Evolutionary conservation across 208 protist genomes (phyloP).

Genomic region (Crithidia expoeki): DNA sequence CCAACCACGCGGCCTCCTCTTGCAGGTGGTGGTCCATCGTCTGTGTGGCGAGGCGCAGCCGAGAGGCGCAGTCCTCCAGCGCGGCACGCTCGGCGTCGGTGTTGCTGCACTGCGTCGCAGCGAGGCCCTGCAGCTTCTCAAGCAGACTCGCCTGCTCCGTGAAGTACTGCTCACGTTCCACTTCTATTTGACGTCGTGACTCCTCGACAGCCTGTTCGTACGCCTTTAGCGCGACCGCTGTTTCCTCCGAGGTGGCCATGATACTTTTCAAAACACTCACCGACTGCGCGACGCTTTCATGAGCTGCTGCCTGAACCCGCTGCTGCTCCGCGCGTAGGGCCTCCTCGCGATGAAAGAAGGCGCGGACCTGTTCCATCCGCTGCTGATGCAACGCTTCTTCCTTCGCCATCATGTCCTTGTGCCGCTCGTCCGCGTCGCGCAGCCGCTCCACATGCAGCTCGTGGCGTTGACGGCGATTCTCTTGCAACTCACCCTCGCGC

Average conservation of each 20-base stretch:
- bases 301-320: slow-evolving; percentile 39
- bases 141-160: slow-evolving; percentile 44
- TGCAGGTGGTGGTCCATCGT: slow-evolving; percentile 65
- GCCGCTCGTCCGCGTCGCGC: slow-evolving; percentile 54
- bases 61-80: slow-evolving; percentile 43
- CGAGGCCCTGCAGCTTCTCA: slow-evolving; percentile 42
- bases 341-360: slow-evolving; percentile 55
- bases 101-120: slow-evolving; percentile 50
- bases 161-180: slow-evolving; percentile 37
- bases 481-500: slow-evolving; percentile 60
- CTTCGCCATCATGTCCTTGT: slow-evolving; percentile 52
- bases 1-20: slow-evolving; percentile 65
- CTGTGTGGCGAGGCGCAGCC: slow-evolving; percentile 48
- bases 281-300: slow-evolving; percentile 45
- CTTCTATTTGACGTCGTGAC: slow-evolving; percentile 36
- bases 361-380: slow-evolving; percentile 65
- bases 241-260: slow-evolving; percentile 37
- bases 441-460: slow-evolving; percentile 70
- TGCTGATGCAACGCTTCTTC: slow-evolving; percentile 67
- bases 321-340: slow-evolving; percentile 53
- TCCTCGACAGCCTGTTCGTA: slow-evolving; percentile 60
- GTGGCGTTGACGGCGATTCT: slow-evolving; percentile 54
- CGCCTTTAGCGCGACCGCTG: slow-evolving; percentile 45
- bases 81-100: slow-evolving; percentile 50
- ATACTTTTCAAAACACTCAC: slow-evolving; percentile 43